Base-by-base conservation (phyloP, 352 stramenopile species). In the Proteromonas lacertae region DNA sequence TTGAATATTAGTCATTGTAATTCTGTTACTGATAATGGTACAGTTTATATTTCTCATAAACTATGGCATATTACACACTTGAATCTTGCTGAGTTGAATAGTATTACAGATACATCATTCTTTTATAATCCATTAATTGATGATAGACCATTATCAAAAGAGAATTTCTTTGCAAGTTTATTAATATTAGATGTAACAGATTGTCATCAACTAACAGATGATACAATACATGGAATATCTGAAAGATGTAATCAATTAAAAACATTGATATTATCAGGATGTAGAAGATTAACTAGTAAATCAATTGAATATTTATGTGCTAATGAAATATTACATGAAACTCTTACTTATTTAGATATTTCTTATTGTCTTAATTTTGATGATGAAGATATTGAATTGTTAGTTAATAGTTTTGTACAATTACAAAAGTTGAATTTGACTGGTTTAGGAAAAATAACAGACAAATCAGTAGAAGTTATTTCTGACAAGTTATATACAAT, bases 71-170 rank as follows among this genome's bases (percentile, higher is more conserved):
- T 88, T 0, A 52, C 75, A 26, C 30, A 41, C 2, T 42, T 84
- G 9, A 62, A 70, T 22, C 38, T 83, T n/a, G 61, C 80, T 35
- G 72, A 84, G 10, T 41, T 84, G 18, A 51, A 48, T 17, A 36
- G 51, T 0, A 34, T 68, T 10, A 69, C 59, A 1, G 59, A 73
- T 43, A 62, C 50, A 40, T 43, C 65, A 6, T 84, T 88, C 35
- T 32, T 64, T 13, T 81, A 78, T 41, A 66, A 84, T 36, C 53
- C 68, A 32, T 55, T 63, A 47, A 49, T 53, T 9, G 72, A 88
- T 31, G 69, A 67, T 0, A 59, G 72, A 7, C 57, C 44, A 10
- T 50, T 60, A 20, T 64, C 73, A 4, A 60, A 81, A 24, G 69
- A 70, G 32, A 56, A 64, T n/a, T 49, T 86, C 44, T 38, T 62